Conservation (phyloP, 371 early-diverging fungal genomes). For the Zychaea mexicana region DNA sequence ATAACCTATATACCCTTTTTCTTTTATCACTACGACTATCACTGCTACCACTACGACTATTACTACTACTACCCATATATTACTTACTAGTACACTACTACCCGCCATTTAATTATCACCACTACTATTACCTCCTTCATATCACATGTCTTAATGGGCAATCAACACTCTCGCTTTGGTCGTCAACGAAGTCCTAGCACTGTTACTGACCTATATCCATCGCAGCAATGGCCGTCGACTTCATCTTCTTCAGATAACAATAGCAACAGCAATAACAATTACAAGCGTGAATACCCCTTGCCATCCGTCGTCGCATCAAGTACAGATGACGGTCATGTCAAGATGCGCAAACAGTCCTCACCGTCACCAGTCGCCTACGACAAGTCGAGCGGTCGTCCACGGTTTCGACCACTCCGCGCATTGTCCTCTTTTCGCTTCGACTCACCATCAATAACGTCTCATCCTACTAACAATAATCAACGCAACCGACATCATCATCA, state of each 20-base stretch:
- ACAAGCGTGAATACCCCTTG: constrained; percentile 38
- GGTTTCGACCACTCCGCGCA: constrained; percentile 7
- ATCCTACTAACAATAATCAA: not conserved
- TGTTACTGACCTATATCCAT: constrained; percentile 21
- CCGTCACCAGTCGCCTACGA: constrained; percentile 15
- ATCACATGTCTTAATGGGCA: constrained; percentile 28
- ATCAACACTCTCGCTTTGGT: constrained; percentile 35
- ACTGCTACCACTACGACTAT: not conserved
- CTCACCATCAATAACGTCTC: not conserved
- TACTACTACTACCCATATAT: too few relatives aligned
- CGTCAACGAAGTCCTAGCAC: constrained; percentile 23
- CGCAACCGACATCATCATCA: not conserved
- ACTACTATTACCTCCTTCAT: not conserved
- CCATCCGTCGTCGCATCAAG: constrained; percentile 25
- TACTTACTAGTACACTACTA: not conserved
- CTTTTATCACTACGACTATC: not conserved
- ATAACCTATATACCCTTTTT: not conserved
- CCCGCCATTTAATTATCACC: not conserved
- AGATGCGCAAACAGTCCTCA: constrained; percentile 40
- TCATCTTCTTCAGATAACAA: constrained; percentile 18
- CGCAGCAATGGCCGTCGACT: constrained; percentile 16
- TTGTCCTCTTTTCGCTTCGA: constrained; percentile 7
- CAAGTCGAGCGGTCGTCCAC: not conserved
- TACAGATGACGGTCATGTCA: constrained; percentile 26
- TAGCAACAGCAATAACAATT: constrained; percentile 3